Percentiles rank a stretch among this genome's conserved stretches.
These are phyloP conservation scores for Hypoxylon sp. DNA, from an alignment of 2,329 filamentous ascomycete species.

Conservation along the genomic window DNA sequence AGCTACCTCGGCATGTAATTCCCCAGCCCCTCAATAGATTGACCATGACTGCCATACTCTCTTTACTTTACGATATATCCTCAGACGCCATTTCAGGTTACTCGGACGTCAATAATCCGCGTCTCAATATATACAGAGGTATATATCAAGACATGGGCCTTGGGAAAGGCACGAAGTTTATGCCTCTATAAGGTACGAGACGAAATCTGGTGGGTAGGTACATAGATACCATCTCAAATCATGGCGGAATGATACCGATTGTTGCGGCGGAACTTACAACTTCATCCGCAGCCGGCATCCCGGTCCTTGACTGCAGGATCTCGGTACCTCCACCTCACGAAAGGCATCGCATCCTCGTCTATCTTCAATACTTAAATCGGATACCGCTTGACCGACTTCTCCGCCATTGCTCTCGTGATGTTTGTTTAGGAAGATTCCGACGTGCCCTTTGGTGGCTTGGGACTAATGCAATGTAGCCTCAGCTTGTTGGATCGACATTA, in stretches of 20 bases:
- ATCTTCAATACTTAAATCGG: not conserved
- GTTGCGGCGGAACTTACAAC: conserved; percentile 32
- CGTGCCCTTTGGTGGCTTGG: not conserved
- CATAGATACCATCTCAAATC: not conserved
- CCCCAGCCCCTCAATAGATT: conserved; percentile 15
- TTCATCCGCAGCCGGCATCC: conserved; percentile 28
- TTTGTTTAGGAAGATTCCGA: not conserved
- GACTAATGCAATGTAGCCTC: conserved; percentile 14
- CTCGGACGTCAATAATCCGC: conserved; percentile 18
- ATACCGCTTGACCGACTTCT: conserved; percentile 5
- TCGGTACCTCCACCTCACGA: conserved; percentile 19
- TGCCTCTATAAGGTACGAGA: not conserved
- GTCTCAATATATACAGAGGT: conserved; percentile 2
- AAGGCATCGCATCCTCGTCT: not conserved
- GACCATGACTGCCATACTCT: not conserved
- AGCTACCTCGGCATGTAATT: conserved; percentile 12
- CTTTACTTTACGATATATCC: not conserved
- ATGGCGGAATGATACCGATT: conserved; percentile 29
- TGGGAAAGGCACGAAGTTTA: not conserved
- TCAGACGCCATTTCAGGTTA: conserved; percentile 5
- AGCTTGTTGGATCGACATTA: conserved; percentile 16
- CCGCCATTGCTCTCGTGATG: not conserved
- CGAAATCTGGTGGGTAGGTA: not conserved
- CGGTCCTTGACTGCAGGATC: conserved; percentile 11
- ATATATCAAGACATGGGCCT: conserved; percentile 4